These are phyloP conservation scores for Amanita exitialis DNA, from an alignment of 768 basidiomycete genomes.

Conservation along the genomic window DNA sequence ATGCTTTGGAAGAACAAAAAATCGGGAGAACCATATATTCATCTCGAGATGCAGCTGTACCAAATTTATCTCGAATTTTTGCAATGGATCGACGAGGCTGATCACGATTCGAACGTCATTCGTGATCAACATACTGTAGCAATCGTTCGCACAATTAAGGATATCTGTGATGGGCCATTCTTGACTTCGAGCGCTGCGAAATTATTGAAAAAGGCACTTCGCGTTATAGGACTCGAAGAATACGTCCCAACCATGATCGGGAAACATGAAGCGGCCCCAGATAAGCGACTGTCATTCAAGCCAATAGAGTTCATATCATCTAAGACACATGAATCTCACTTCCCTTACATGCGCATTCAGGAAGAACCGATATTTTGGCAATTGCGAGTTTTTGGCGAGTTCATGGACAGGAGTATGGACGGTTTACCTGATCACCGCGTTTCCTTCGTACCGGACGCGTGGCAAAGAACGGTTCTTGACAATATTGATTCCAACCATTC, in stretches of 20 bases:
- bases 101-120: constrained; percentile 22
- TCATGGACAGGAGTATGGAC: constrained; percentile 68
- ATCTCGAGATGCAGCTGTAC: constrained; percentile 42
- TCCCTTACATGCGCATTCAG: constrained; percentile 44
- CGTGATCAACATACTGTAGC: constrained; percentile 36
- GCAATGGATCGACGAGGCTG: constrained; percentile 40
- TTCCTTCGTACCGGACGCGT: constrained; percentile 56
- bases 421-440: constrained; percentile 47
- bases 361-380: constrained; percentile 60
- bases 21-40: constrained; percentile 30
- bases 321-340: constrained; percentile 25
- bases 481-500: constrained; percentile 49
- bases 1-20: constrained; percentile 35
- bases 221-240: constrained; percentile 36
- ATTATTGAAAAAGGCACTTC: constrained; percentile 29
- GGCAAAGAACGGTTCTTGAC: constrained; percentile 62
- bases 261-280: constrained; percentile 10
- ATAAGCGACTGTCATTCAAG: constrained; percentile 33
- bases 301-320: constrained; percentile 46
- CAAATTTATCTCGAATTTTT: constrained; percentile 39
- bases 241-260: constrained; percentile 20
- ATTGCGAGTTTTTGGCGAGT: constrained; percentile 57
- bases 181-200: constrained; percentile 25
- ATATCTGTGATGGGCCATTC: constrained; percentile 24
- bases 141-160: constrained; percentile 39